phyloP scores from a whole-genome alignment of 75 land plant species.

The Isoetes taiwanensis region DNA sequence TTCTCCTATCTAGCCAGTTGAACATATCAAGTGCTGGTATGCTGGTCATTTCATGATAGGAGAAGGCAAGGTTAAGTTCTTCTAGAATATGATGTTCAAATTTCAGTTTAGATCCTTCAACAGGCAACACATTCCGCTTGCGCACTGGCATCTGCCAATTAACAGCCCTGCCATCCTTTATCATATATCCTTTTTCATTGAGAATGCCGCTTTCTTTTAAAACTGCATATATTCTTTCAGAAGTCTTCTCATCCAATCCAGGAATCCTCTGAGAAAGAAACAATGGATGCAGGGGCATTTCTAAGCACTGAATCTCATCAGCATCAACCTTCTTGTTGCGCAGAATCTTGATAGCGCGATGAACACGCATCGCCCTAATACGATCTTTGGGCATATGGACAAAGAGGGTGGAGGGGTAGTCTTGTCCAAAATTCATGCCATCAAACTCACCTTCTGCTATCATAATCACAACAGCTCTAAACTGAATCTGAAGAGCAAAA shows the following conservation, averaged over 20 bases:
- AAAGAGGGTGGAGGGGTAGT: slow-evolving; percentile 81
- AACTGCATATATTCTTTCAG: slow-evolving; percentile 29
- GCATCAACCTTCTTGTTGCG: slow-evolving; percentile 27
- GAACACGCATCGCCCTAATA: slow-evolving; percentile 23
- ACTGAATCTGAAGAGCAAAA: slow-evolving; percentile 41
- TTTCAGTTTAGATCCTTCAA: slow-evolving; percentile 1
- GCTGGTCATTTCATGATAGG: slow-evolving; percentile 92
- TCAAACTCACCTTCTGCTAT: slow-evolving; percentile 58
- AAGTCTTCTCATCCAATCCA: slow-evolving; percentile 34
- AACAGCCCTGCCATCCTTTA: slow-evolving; percentile 45
- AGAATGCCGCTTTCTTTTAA: slow-evolving; percentile 37
- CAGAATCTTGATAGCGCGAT: slow-evolving; percentile 27
- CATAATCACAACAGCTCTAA: slow-evolving; percentile 47
- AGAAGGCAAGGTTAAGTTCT: slow-evolving; percentile 80
- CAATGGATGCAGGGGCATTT: slow-evolving; percentile 34
- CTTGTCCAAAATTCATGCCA: slow-evolving; percentile 11
- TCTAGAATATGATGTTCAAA: slow-evolving; percentile 47
- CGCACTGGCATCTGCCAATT: slow-evolving; percentile 41
- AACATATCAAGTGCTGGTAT: slow-evolving; percentile 41
- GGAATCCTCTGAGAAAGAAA: slow-evolving; percentile 56
- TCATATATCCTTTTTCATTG: slow-evolving; percentile 51
- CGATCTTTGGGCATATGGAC: slow-evolving; percentile 86
- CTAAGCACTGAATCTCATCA: slow-evolving; percentile 37
- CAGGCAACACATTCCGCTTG: slow-evolving; percentile 11
- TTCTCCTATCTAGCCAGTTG: slow-evolving; percentile 78